A percentile compares a stretch with the other conserved stretches of the same genome.
These are phyloP conservation scores for Lactarius pseudohatsudake DNA, from an alignment of 768 basidiomycete genomes.

Conservation along the genomic window DNA sequence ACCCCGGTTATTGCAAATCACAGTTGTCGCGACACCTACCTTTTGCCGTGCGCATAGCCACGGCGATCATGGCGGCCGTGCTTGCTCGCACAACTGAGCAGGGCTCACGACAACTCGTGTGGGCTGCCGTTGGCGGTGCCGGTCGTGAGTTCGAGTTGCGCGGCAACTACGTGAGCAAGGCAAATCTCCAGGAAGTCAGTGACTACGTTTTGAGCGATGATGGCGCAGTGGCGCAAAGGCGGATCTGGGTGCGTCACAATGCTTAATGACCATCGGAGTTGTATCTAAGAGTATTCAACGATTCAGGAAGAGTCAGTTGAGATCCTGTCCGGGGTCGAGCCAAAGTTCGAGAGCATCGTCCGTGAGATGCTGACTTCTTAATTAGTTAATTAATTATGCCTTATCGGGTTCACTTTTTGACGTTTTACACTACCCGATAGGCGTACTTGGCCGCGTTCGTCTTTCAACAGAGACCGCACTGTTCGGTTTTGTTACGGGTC, in stretches of 20 bases:
- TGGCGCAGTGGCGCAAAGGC: slow-evolving; percentile 13
- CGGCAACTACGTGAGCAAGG: slow-evolving; percentile 12
- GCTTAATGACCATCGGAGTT: not conserved
- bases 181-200: slow-evolving; percentile 16
- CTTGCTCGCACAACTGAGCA: slow-evolving; percentile 19
- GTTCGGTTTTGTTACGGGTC: not conserved
- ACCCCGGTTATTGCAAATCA: slow-evolving; percentile 25
- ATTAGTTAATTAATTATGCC: not conserved
- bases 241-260: slow-evolving; percentile 17
- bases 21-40: slow-evolving; percentile 13
- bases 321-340: slow-evolving; percentile 14
- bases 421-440: not conserved
- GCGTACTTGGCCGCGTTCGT: not conserved
- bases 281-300: not conserved
- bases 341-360: slow-evolving; percentile 10
- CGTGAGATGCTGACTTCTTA: slow-evolving; percentile 8
- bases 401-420: too few relatives aligned
- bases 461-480: not conserved
- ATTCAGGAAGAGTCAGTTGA: slow-evolving; percentile 23
- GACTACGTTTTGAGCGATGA: slow-evolving; percentile 24
- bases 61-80: not conserved
- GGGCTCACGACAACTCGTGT: slow-evolving; percentile 23
- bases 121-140: slow-evolving; percentile 20
- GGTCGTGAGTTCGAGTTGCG: slow-evolving; percentile 20
- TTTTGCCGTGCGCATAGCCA: not conserved